Conservation (phyloP, 768 basidiomycete species). For the Leccinum sublutescens region DNA sequence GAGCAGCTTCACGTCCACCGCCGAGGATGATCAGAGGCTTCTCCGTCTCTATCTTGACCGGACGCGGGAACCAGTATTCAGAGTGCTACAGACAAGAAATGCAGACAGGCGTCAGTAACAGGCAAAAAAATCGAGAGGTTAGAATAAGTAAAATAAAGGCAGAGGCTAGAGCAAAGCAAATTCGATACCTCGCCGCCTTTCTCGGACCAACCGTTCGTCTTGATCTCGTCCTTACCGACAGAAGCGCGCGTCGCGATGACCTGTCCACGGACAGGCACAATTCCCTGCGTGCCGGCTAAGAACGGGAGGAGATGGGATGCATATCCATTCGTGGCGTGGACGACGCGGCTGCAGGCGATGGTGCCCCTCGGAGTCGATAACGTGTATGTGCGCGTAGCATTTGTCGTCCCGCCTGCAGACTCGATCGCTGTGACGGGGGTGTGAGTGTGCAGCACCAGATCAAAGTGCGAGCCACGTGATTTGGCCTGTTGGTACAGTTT, state of each 20-base stretch:
- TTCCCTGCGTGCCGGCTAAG: constrained; percentile 48
- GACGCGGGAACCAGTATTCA: constrained; percentile 86
- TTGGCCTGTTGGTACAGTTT: constrained; percentile 51
- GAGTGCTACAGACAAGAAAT: constrained; percentile 34
- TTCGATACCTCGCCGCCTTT: constrained; percentile 34
- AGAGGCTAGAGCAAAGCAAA: not conserved
- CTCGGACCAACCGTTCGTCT: constrained; percentile 43
- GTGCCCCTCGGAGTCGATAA: constrained; percentile 61
- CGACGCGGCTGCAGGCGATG: constrained; percentile 57
- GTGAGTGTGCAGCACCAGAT: constrained; percentile 64
- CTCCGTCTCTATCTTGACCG: constrained; percentile 31
- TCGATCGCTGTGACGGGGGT: constrained; percentile 61
- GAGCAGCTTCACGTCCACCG: constrained; percentile 52
- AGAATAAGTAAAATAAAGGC: not conserved
- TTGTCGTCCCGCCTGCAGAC: not conserved
- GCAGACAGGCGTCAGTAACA: not conserved
- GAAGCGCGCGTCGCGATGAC: constrained; percentile 47
- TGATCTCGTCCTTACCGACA: constrained; percentile 39
- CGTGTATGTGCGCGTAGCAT: constrained; percentile 5
- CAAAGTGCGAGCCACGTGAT: constrained; percentile 27
- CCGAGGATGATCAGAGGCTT: constrained; percentile 70
- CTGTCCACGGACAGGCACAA: constrained; percentile 76
- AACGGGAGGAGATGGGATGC: constrained; percentile 74
- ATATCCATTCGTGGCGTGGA: constrained; percentile 90
- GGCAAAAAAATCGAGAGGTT: not conserved